Evolutionary conservation across 148 eudicot species (phyloP).

Genomic region (Limonium bicolor): DNA sequence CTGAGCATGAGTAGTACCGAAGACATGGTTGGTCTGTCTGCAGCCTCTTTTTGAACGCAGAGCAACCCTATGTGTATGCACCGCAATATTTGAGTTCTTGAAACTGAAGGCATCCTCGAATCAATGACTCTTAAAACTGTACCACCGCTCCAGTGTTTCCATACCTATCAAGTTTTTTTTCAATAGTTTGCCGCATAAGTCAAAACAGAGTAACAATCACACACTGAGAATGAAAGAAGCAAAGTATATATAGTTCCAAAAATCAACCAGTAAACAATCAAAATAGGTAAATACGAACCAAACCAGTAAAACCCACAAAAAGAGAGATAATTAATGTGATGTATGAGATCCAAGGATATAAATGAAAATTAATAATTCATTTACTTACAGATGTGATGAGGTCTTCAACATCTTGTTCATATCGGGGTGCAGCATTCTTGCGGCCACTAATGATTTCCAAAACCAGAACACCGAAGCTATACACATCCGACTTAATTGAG

Average conservation of each 20-base stretch:
- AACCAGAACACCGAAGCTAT: slow-evolving; percentile 37
- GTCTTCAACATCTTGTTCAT: no score
- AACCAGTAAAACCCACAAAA: no score
- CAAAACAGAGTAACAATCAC: background rate
- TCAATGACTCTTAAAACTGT: slow-evolving; percentile 10
- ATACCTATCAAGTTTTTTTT: no score
- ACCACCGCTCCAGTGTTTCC: slow-evolving; percentile 17
- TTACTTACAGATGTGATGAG: no score
- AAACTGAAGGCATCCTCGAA: background rate
- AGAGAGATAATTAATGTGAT: no score
- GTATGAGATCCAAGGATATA: no score
- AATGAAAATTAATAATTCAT: no score
- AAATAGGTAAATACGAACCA: no score
- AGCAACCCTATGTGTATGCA: slow-evolving; percentile 22
- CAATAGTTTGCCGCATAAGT: no score
- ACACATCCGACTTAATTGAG: slow-evolving; percentile 37
- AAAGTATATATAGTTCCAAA: background rate
- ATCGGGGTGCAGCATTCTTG: no score
- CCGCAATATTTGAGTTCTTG: slow-evolving; percentile 2
- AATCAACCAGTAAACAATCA: no score
- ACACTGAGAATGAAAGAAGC: background rate
- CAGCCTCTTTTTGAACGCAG: slow-evolving; percentile 23
- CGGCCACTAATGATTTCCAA: slow-evolving; percentile 33
- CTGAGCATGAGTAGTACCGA: slow-evolving; percentile 19
- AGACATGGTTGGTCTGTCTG: slow-evolving; percentile 19